phyloP scores from a whole-genome alignment of 2,329 filamentous ascomycete genomes.

The Sporothrix curviconia region DNA sequence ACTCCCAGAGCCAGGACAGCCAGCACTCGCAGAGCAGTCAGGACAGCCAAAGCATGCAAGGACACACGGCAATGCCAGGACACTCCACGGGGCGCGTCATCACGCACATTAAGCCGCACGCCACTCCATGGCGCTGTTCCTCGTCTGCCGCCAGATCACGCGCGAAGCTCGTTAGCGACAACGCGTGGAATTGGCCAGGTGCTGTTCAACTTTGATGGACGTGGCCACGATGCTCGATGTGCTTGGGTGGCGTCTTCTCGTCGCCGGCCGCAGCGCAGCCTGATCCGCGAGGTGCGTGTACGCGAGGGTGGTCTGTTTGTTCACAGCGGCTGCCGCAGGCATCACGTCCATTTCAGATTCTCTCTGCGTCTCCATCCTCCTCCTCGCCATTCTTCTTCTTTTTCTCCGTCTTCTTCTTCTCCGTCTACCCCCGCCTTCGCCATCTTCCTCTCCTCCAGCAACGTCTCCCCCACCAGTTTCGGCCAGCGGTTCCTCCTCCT shows the following conservation, averaged over 20 bases:
- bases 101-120: constrained; percentile 16
- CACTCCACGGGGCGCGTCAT: constrained; percentile 5
- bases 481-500: constrained; percentile 16
- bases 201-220: constrained; percentile 21
- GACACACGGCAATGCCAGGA: no score
- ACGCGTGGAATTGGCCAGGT: constrained; percentile 21
- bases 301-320: constrained; percentile 18
- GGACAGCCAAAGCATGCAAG: not conserved
- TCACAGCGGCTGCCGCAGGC: constrained; percentile 2
- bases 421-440: not conserved
- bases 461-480: not conserved
- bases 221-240: constrained; percentile 20
- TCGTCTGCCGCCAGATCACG: constrained; percentile 19
- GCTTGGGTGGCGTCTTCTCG: constrained; percentile 14
- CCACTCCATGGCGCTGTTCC: constrained; percentile 19
- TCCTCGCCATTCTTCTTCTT: no score
- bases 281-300: constrained; percentile 19
- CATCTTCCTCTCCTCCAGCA: no score
- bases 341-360: no score
- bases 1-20: not conserved
- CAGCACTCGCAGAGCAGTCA: not conserved
- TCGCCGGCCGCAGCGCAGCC: constrained; percentile 13
- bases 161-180: constrained; percentile 18
- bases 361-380: not conserved
- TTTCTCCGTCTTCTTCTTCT: no score